Percentiles rank a stretch among this genome's conserved stretches.
phyloP scores from a whole-genome alignment of 345 rosid species.

The Rhodamnia argentea region DNA sequence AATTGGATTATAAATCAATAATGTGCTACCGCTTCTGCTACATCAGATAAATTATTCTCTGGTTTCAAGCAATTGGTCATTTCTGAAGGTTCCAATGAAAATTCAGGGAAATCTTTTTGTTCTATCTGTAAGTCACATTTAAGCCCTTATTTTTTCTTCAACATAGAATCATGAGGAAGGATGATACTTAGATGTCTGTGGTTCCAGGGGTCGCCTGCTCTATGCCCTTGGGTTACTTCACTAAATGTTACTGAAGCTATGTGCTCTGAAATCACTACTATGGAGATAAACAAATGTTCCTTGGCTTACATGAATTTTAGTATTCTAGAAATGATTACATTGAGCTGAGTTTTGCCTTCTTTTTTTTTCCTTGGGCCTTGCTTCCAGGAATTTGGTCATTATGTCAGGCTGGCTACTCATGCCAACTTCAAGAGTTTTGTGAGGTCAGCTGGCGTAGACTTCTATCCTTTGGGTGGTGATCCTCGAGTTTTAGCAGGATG shows the following conservation, averaged over 20 bases:
- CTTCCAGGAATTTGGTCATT: conserved; percentile 90
- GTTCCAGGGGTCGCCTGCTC: neutral
- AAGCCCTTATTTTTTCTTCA: neutral
- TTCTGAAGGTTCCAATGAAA: neutral
- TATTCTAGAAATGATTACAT: neutral
- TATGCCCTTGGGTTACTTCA: neutral
- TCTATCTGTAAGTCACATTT: neutral
- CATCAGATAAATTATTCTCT: neutral
- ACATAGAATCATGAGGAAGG: neutral
- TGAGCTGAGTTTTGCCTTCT: neutral
- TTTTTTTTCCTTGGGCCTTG: neutral
- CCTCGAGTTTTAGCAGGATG: conserved; percentile 94
- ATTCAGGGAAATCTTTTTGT: neutral
- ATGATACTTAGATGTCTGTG: neutral
- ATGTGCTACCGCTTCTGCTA: neutral
- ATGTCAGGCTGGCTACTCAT: conserved; percentile 93
- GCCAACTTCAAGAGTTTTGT: conserved; percentile 75
- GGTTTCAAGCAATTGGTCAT: neutral
- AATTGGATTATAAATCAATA: neutral
- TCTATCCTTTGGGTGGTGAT: conserved; percentile 94
- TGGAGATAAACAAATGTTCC: neutral
- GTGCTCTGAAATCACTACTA: neutral
- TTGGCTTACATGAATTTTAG: neutral
- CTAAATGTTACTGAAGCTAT: neutral
- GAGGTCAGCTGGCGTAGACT: conserved; percentile 74